Evolutionary conservation across 2,329 filamentous ascomycete species (phyloP), one percentile per base, ranked within the genome.

Genomic region (Phoma sp.): DNA sequence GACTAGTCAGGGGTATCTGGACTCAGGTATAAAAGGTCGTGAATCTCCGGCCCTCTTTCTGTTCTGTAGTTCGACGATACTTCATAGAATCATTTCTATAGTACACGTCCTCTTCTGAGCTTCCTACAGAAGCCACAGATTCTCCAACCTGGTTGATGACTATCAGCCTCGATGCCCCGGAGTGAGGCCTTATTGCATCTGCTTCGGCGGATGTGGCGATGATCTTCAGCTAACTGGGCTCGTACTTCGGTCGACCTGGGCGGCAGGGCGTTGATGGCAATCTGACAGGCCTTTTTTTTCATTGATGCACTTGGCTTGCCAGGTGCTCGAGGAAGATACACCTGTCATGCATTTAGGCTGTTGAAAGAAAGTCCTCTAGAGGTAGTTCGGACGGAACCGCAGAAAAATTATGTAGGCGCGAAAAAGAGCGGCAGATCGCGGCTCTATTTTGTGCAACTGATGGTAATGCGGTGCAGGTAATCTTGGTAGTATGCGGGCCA

Each of bases 101-200:
- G 92, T 93, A 88, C 85, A 91, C 87, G 87, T 92, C 89, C 85
- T 84, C 84, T 87, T 91, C 90, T 95, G 89, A 91, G 87, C 89
- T 94, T 86, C 87, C 86, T 85, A 92, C 85, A 89, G 84, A 84
- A 96, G 92, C 90, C 86, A 92, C 90, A 94, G 89, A 92, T 82
- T 83, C 85, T 87, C 64, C 64, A 94, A 88, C 90, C 91, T 92
- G 91, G 91, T 90, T 91, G 91, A 96, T 95, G 91, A 96, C 78
- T 63, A 71, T 65, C 72, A 90, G 91, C 91, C 90, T 91, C 91
- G 87, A 84, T 84, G 81, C 88, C 89, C 88, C 86, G 91, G 90
- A 92, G 91, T 95, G 90, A 93, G 89, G 79, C 83, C 82, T 79
- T 74, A 80, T 80, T 83, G 74, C 79, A 57, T 79, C 78, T 82